Evolutionary conservation across 164 flowering plant genomes (phyloP).

Genomic region (Berberis thunbergii): DNA sequence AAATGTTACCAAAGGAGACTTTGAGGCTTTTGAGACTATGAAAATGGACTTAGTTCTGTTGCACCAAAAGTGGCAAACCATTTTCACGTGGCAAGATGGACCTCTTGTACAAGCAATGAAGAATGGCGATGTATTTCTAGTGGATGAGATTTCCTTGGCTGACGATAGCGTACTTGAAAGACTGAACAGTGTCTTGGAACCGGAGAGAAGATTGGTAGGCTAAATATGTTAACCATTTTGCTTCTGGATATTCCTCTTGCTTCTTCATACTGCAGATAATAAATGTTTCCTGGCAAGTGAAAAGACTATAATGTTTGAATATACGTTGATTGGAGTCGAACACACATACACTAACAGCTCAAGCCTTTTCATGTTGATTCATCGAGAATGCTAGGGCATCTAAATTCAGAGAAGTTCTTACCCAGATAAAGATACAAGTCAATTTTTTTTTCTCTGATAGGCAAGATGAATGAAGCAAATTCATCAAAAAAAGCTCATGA

Average conservation of each 20-base stretch:
- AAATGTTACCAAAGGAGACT: slow-evolving; percentile 32
- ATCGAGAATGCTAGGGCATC: too few species aligned
- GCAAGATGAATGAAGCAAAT: too few species aligned
- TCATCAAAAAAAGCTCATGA: too few species aligned
- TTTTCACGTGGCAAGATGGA: slow-evolving; percentile 94
- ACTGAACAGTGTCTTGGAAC: slow-evolving; percentile 91
- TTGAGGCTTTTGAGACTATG: slow-evolving; percentile 34
- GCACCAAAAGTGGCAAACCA: slow-evolving; percentile 65
- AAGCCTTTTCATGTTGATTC: too few species aligned
- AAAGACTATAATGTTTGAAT: too few species aligned
- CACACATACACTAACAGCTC: too few species aligned
- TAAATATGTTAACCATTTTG: not conserved
- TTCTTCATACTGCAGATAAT: not conserved
- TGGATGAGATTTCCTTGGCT: slow-evolving; percentile 98
- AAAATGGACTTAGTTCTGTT: slow-evolving; percentile 31
- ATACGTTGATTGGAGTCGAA: too few species aligned
- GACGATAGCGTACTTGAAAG: slow-evolving; percentile 99
- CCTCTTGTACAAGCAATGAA: slow-evolving; percentile 94
- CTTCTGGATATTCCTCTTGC: not conserved
- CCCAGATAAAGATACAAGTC: too few species aligned
- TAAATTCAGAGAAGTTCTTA: too few species aligned
- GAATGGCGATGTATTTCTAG: slow-evolving; percentile 71
- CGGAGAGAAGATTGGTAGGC: slow-evolving; percentile 81
- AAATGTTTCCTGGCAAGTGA: too few species aligned
- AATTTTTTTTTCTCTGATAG: too few species aligned